A percentile compares a stretch with the other conserved stretches of the same genome.
phyloP scores from a whole-genome alignment of 176 grass and related monocot species.

The Rhipidocladum racemiflorum region DNA sequence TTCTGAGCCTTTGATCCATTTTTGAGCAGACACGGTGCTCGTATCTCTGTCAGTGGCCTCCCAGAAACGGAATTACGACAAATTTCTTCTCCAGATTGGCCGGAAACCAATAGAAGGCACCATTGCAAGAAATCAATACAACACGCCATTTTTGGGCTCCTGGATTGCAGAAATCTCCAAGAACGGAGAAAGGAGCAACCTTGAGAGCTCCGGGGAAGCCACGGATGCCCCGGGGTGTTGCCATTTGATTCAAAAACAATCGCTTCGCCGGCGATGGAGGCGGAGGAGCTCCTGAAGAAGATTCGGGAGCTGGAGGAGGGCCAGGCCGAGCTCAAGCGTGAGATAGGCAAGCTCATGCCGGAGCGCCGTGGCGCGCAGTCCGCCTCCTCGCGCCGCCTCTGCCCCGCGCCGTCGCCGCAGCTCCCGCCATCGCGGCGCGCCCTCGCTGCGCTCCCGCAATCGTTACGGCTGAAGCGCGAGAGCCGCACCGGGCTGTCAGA shows the following conservation, averaged over 20 bases:
- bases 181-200: constrained; percentile 5
- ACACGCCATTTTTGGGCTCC: not conserved
- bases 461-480: constrained; percentile 33
- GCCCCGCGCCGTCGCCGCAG: constrained; percentile 24
- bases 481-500: constrained; percentile 51
- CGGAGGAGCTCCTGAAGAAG: constrained; percentile 61
- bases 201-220: not conserved
- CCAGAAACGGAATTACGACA: not conserved
- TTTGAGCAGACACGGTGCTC: not conserved
- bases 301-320: constrained; percentile 61
- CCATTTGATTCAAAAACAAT: constrained; percentile 11
- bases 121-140: not conserved
- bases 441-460: constrained; percentile 18
- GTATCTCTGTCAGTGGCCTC: not conserved
- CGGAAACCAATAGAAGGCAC: not conserved
- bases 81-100: not conserved
- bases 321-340: constrained; percentile 58
- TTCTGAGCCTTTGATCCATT: not conserved
- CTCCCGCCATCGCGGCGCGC: constrained; percentile 22
- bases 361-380: constrained; percentile 6
- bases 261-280: constrained; percentile 36
- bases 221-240: not conserved
- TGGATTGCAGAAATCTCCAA: not conserved
- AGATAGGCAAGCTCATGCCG: constrained; percentile 52
- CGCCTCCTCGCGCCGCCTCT: constrained; percentile 35